Percentiles rank a stretch among this genome's conserved stretches.
Conservation (phyloP, 208 protist species). For the Acanthamoeba lenticulata region DNA sequence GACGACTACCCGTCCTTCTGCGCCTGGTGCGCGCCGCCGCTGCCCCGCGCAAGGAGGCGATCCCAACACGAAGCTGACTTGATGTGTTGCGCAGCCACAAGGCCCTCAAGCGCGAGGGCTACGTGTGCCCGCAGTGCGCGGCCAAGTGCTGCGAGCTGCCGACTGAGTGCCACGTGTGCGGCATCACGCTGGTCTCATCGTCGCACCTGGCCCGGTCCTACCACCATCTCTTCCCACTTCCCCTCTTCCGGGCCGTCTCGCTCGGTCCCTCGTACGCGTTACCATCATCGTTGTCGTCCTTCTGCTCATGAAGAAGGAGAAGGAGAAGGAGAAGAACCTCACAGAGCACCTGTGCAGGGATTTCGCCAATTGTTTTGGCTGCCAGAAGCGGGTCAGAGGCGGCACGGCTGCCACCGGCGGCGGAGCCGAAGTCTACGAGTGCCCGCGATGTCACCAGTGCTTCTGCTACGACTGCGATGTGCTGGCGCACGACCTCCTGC, state of each 20-base stretch:
- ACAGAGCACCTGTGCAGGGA: no score
- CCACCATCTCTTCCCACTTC: conserved; percentile 89
- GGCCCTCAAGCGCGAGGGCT: conserved; percentile 76
- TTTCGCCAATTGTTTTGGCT: background rate
- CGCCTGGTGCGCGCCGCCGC: conserved; percentile 56
- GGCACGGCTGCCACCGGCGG: background rate
- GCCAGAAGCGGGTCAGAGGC: background rate
- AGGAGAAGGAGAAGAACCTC: no score
- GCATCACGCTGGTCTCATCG: conserved; percentile 87
- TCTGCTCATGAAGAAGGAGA: background rate
- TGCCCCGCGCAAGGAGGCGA: background rate
- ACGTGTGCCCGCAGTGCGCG: conserved; percentile 85
- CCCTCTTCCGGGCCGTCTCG: conserved; percentile 74
- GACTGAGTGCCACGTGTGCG: conserved; percentile 86
- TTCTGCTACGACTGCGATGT: conserved; percentile 89
- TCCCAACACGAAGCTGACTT: background rate
- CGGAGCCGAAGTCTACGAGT: conserved; percentile 66
- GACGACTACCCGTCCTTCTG: conserved; percentile 73
- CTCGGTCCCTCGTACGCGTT: background rate
- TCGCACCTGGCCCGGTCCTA: conserved; percentile 90
- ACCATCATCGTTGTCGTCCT: background rate
- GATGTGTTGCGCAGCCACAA: conserved; percentile 66
- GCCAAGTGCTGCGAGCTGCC: conserved; percentile 87
- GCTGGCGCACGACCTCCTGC: conserved; percentile 87
- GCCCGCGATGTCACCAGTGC: conserved; percentile 78